A percentile compares a stretch with the other conserved stretches of the same genome.
These are phyloP conservation scores for Hortiboletus flavorubellus DNA, from an alignment of 768 basidiomycete genomes.

Conservation along the genomic window DNA sequence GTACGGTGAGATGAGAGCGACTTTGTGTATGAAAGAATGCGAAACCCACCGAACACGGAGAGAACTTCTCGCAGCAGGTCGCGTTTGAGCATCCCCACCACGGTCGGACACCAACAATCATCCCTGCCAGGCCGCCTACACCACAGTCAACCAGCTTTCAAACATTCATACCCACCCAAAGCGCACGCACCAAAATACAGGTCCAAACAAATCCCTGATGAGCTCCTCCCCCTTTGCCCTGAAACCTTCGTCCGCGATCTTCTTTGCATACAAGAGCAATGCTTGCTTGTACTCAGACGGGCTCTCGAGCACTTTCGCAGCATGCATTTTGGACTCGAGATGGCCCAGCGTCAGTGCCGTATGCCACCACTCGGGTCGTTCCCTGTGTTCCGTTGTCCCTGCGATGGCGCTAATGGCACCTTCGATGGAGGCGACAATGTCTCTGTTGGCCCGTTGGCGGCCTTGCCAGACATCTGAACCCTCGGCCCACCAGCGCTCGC, in stretches of 20 bases:
- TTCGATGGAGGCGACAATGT: conserved; percentile 51
- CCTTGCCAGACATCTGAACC: conserved; percentile 84
- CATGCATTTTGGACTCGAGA: conserved; percentile 78
- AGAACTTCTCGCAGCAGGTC: conserved; percentile 83
- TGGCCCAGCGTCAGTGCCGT: conserved; percentile 84
- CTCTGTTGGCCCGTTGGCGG: conserved; percentile 53
- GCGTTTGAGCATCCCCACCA: conserved; percentile 73
- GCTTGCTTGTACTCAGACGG: conserved; percentile 80
- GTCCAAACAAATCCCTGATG: conserved; percentile 85
- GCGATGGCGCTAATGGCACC: conserved; percentile 51
- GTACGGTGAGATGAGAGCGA: conserved; percentile 3
- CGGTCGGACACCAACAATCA: conserved; percentile 60
- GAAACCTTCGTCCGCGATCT: conserved; percentile 88
- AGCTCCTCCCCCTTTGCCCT: conserved; percentile 87
- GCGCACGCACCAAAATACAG: conserved; percentile 75
- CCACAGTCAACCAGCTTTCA: background rate
- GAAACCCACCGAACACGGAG: conserved; percentile 64
- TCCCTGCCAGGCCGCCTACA: conserved; percentile 65
- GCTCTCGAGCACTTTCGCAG: conserved; percentile 73
- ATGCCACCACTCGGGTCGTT: conserved; percentile 75
- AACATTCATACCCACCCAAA: background rate
- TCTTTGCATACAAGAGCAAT: conserved; percentile 73
- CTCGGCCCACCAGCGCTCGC: conserved; percentile 81
- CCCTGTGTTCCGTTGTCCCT: conserved; percentile 37
- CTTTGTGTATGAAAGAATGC: background rate